phyloP scores from a whole-genome alignment of 2,329 filamentous ascomycete genomes.

The Paecilomyces fulvus region DNA sequence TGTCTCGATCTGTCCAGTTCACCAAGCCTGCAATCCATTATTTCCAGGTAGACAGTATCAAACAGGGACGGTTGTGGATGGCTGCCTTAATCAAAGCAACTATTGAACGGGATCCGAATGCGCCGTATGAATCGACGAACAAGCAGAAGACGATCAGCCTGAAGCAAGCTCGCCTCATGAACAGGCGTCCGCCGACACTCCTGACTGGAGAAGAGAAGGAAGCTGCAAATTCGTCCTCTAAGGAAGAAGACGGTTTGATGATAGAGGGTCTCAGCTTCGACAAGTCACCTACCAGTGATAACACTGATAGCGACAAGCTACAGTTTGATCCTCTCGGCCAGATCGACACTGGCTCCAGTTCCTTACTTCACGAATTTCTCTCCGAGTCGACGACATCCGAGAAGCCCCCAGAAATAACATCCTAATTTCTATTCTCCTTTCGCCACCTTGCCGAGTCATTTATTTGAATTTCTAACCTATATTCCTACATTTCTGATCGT shows the following conservation, averaged over 20 bases:
- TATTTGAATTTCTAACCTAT: neutral
- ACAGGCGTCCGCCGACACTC: conserved; percentile 79
- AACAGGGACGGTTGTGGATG: conserved; percentile 93
- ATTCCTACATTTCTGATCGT: neutral
- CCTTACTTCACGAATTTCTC: conserved; percentile 20
- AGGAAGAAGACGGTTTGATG: conserved; percentile 24
- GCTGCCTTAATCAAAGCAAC: conserved; percentile 97
- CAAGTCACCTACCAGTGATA: conserved; percentile 10
- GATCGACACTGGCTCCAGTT: conserved; percentile 16
- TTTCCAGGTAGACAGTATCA: conserved; percentile 86
- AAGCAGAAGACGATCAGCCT: conserved; percentile 95
- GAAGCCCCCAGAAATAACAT: neutral
- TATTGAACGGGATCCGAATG: conserved; percentile 76
- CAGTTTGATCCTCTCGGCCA: conserved; percentile 12
- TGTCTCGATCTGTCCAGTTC: conserved; percentile 86
- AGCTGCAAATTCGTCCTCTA: conserved; percentile 9
- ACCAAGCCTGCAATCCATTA: conserved; percentile 97
- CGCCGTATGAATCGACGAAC: conserved; percentile 80
- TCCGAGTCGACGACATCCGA: conserved; percentile 10
- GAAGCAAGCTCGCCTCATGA: conserved; percentile 76
- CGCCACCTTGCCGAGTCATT: neutral
- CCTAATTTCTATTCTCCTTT: neutral
- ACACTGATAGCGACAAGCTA: neutral
- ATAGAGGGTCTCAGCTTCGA: conserved; percentile 21
- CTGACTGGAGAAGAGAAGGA: conserved; percentile 50